Evolutionary conservation across 1,284 basidiomycete species (phyloP), one percentile per base, ranked within the genome.

Genomic region (Wolfiporia cocos): DNA sequence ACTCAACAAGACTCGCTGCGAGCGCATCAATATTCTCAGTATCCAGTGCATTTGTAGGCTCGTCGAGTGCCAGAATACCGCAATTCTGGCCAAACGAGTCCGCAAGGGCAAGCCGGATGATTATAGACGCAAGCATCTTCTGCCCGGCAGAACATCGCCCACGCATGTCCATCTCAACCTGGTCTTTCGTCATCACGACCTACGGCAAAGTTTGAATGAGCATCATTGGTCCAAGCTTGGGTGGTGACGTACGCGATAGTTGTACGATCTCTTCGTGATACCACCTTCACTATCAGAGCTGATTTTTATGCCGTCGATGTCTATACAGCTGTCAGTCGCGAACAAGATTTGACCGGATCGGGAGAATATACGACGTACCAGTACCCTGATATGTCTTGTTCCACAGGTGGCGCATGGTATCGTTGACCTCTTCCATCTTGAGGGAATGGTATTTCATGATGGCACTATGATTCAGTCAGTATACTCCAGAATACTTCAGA

Each of bases 401-500:
- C 96, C 96, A 99, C 2, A 99, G 66, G 59, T 92, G 89, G 44
- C 86, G 83, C 80, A 96, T 96, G 18, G 84, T 93, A 56, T 95
- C 92, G 57, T 99, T 99, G 57, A 99, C 94, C 71, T 99, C 96
- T 63, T 93, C 92, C 96, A 99, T 98, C 68, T 99, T 99, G 58
- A 97, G 76, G n/a, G 86, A 71, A 59, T 99, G 96, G 59, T 96
- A 99, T 62, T 90, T 90, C 87, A 99, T 93, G 65, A 99, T 98
- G 34, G 93, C 95, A 54, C 92, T 94, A 48, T 14, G 5, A 19
- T n/a, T 39, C 15, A 11, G 6, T 47, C 14, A 41, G 19, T 18
- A 28, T 21, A 24, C 12, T 14, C 3, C 24, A 34, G 33, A 24
- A n/a, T 21, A n/a, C 19, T 20, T 44, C 53, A 40, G n/a, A 12